Conservation (phyloP, 2,329 filamentous ascomycete species). For the Podosphaera xanthii region DNA sequence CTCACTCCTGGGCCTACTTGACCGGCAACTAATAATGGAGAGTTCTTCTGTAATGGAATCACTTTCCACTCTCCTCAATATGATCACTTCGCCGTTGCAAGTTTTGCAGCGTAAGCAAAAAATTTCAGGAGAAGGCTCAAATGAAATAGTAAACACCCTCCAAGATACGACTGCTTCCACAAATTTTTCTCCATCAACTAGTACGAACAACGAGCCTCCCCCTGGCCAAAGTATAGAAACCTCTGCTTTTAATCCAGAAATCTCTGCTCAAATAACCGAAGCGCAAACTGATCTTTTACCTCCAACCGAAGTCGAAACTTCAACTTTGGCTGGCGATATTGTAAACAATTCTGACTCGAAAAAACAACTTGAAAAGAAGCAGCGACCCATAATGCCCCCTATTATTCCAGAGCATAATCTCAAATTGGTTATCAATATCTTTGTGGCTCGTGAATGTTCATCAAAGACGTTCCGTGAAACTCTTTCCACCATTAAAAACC, state of each 20-base stretch:
- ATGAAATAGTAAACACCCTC: conserved; percentile 14
- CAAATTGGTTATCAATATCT: conserved; percentile 83
- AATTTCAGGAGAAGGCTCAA: conserved; percentile 34
- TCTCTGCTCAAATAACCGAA: background rate
- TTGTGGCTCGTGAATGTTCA: conserved; percentile 87
- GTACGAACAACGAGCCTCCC: conserved; percentile 5
- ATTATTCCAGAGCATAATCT: conserved; percentile 75
- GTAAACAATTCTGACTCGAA: conserved; percentile 4
- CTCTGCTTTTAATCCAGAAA: conserved; percentile 2
- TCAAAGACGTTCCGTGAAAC: conserved; percentile 97
- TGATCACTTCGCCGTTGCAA: conserved; percentile 69
- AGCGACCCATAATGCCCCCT: conserved; percentile 46
- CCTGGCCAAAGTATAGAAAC: conserved; percentile 4
- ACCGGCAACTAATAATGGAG: conserved; percentile 89
- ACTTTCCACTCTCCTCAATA: conserved; percentile 65
- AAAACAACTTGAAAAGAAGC: conserved; percentile 16
- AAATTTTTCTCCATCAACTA: conserved; percentile 7
- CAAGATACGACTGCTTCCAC: conserved; percentile 9
- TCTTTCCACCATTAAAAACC: conserved; percentile 92
- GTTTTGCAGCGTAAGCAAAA: conserved; percentile 65
- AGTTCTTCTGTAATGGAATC: conserved; percentile 94
- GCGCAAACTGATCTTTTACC: background rate
- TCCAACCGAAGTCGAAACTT: background rate
- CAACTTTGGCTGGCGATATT: background rate
- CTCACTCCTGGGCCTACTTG: conserved; percentile 64